phyloP scores from a whole-genome alignment of 2,329 filamentous ascomycete genomes.

The Mycocentrospora acerina region DNA sequence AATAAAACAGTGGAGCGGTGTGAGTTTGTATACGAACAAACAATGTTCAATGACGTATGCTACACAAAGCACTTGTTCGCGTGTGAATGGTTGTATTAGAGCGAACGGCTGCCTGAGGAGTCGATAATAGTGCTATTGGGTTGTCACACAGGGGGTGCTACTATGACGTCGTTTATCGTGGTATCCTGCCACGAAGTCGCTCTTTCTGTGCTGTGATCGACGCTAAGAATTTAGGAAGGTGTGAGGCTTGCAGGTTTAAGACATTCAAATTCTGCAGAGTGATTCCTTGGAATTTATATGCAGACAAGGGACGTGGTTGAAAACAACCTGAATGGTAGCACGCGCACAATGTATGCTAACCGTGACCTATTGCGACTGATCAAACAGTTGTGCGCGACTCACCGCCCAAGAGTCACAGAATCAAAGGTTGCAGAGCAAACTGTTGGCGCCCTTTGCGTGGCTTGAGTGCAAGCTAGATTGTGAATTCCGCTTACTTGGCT shows the following conservation, averaged over 20 bases:
- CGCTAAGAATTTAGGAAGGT: slow-evolving; percentile 14
- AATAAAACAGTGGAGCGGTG: too few species aligned
- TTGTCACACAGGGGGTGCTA: neutral
- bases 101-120: too few species aligned
- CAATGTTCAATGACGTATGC: too few species aligned
- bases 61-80: too few species aligned
- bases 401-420: too few species aligned
- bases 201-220: slow-evolving; percentile 30
- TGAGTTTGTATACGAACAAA: too few species aligned
- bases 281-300: too few species aligned
- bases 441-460: slow-evolving; percentile 7
- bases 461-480: slow-evolving; percentile 11
- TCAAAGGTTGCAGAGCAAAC: neutral
- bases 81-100: too few species aligned
- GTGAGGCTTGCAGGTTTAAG: slow-evolving; percentile 4
- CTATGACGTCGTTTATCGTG: slow-evolving; percentile 20
- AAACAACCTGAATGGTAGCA: slow-evolving; percentile 2
- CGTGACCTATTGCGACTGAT: neutral
- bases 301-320: too few species aligned
- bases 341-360: neutral
- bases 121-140: slow-evolving; percentile 1
- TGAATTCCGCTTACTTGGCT: slow-evolving; percentile 20
- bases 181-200: slow-evolving; percentile 11
- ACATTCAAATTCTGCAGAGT: too few species aligned
- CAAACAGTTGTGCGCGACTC: neutral